phyloP scores from a whole-genome alignment of 2,329 filamentous ascomycete genomes.

The Colletotrichum liaoningense region DNA sequence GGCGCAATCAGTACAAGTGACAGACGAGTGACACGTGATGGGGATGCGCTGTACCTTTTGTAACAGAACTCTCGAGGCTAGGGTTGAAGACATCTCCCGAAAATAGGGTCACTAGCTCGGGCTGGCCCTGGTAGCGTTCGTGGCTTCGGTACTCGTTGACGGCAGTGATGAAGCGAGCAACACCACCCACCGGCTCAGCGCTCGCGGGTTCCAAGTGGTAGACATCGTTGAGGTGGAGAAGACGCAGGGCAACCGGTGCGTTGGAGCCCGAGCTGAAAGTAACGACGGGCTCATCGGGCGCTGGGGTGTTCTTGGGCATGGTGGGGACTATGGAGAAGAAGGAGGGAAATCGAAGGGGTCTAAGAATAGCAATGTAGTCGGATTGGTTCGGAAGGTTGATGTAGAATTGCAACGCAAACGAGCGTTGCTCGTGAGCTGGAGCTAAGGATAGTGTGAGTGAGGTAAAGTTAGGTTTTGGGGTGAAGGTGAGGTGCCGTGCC shows the following conservation, averaged over 20 bases:
- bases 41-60: constrained; percentile 70
- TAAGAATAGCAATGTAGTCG: constrained; percentile 20
- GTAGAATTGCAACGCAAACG: not conserved
- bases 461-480: not conserved
- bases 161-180: constrained; percentile 83
- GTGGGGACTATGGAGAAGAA: not conserved
- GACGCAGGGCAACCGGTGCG: constrained; percentile 74
- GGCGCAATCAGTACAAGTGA: not conserved
- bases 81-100: constrained; percentile 95
- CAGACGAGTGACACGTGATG: not conserved
- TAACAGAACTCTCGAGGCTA: constrained; percentile 87
- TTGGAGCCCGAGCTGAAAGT: constrained; percentile 46
- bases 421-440: constrained; percentile 14
- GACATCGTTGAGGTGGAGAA: constrained; percentile 94
- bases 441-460: not conserved
- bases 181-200: constrained; percentile 85
- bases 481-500: constrained; percentile 1
- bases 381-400: not conserved
- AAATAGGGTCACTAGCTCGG: constrained; percentile 81
- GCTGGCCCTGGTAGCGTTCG: constrained; percentile 69
- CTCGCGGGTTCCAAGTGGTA: constrained; percentile 85
- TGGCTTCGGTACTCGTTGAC: constrained; percentile 79
- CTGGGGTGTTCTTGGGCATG: constrained; percentile 34
- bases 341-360: not conserved
- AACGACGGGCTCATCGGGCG: constrained; percentile 36